Conservation (phyloP, 495 filamentous ascomycete species). For the Rostrohypoxylon terebratum region DNA sequence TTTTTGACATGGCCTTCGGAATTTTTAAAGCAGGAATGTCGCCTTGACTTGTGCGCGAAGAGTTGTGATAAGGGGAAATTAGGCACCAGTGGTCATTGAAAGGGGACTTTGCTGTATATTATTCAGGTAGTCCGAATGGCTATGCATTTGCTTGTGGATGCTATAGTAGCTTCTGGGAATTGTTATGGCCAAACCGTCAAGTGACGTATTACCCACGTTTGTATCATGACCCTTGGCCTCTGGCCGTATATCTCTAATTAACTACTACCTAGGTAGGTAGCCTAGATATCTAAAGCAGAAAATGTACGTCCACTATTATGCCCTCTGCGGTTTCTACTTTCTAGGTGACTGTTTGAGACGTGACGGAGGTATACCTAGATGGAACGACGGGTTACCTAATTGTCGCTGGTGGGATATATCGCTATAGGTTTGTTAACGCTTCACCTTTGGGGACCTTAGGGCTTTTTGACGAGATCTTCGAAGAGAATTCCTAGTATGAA, state of each 20-base stretch:
- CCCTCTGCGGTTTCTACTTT: too few relatives aligned
- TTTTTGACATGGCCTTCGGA: constrained; percentile 10
- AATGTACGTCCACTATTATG: background rate
- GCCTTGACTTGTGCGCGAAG: constrained; percentile 37
- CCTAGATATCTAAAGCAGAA: constrained; percentile 9
- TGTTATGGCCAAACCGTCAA: background rate
- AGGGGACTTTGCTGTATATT: constrained; percentile 53
- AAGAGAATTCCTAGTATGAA: background rate
- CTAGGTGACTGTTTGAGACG: constrained; percentile 10
- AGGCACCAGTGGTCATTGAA: constrained; percentile 42
- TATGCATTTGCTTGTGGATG: constrained; percentile 41
- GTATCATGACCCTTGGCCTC: background rate
- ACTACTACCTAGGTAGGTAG: constrained; percentile 3
- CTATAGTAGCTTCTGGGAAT: background rate
- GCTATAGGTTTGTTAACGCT: background rate
- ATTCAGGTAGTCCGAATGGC: constrained; percentile 51
- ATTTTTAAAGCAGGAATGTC: constrained; percentile 38
- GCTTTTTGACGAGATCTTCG: constrained; percentile 13
- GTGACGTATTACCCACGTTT: constrained; percentile 16
- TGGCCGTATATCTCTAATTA: background rate
- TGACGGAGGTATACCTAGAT: background rate
- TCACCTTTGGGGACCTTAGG: constrained; percentile 22
- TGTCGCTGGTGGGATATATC: background rate
- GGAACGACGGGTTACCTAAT: background rate
- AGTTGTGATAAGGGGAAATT: constrained; percentile 43